Percentiles rank a stretch among this genome's conserved stretches.
phyloP scores from a whole-genome alignment of 2,329 filamentous ascomycete genomes.

The Ophiostoma himal-ulmi region DNA sequence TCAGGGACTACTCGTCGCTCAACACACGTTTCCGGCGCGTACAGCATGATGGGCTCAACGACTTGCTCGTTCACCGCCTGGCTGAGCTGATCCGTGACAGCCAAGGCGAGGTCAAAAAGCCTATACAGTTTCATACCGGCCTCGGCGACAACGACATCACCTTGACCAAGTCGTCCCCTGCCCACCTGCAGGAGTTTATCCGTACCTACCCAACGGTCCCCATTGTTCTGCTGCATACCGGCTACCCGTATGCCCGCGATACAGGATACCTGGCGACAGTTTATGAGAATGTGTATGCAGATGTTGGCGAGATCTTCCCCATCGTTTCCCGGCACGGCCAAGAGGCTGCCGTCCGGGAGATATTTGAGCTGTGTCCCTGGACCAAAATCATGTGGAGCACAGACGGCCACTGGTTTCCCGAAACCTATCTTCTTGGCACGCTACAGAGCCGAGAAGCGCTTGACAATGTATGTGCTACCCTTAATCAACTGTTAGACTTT shows the following conservation, averaged over 20 bases:
- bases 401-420: conserved; percentile 72
- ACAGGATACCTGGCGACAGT: conserved; percentile 71
- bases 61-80: conserved; percentile 60
- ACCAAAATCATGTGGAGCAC: conserved; percentile 75
- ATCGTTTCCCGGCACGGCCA: conserved; percentile 72
- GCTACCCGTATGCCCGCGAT: conserved; percentile 75
- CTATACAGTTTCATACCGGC: conserved; percentile 78
- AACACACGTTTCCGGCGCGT: conserved; percentile 45
- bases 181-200: conserved; percentile 69
- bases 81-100: conserved; percentile 52
- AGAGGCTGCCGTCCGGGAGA: conserved; percentile 61
- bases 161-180: conserved; percentile 64
- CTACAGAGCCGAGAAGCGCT: conserved; percentile 66
- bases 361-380: conserved; percentile 67
- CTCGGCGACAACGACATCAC: conserved; percentile 74
- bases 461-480: conserved; percentile 47
- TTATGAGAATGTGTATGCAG: conserved; percentile 74
- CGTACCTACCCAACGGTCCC: conserved; percentile 61
- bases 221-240: conserved; percentile 72
- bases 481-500: background rate
- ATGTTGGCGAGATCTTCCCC: conserved; percentile 78
- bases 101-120: conserved; percentile 51
- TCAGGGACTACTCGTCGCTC: conserved; percentile 31
- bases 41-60: conserved; percentile 60
- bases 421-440: conserved; percentile 69